Percentiles rank a stretch among this genome's conserved stretches.
Conservation (phyloP, 257 asterid genomes). For the Voacanga thouarsii region DNA sequence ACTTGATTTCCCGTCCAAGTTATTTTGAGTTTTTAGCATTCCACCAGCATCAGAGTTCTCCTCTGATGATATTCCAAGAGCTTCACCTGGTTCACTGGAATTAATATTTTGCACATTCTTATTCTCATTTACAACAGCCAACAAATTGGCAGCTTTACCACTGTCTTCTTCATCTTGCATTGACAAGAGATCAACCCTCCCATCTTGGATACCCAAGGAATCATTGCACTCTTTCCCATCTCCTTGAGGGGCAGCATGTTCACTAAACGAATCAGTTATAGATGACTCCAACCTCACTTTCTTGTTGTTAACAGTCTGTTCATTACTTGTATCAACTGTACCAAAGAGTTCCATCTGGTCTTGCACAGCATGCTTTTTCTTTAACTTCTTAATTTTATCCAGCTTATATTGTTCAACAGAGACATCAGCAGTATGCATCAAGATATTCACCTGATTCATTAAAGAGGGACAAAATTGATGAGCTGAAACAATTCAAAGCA, state of each 20-base stretch:
- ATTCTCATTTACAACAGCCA: background rate
- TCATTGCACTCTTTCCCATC: slow-evolving; percentile 11
- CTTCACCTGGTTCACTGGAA: slow-evolving; percentile 10
- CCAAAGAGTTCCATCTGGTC: slow-evolving; percentile 36
- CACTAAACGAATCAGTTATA: slow-evolving; percentile 15
- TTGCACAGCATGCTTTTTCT: slow-evolving; percentile 18
- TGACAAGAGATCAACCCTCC: slow-evolving; percentile 10
- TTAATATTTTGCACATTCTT: background rate
- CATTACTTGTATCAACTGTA: slow-evolving; percentile 6
- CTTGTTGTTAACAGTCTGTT: slow-evolving; percentile 10
- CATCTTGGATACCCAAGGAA: slow-evolving; percentile 13
- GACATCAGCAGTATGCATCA: slow-evolving; percentile 61
- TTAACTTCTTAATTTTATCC: slow-evolving; percentile 26
- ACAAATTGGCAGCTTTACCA: slow-evolving; percentile 13
- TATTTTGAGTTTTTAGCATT: slow-evolving; percentile 11
- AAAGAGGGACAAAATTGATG: background rate
- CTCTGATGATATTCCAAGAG: slow-evolving; percentile 3
- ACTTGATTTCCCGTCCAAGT: background rate
- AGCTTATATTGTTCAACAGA: background rate
- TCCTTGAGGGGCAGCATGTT: slow-evolving; percentile 13
- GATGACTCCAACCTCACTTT: slow-evolving; percentile 18
- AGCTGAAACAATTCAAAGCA: background rate
- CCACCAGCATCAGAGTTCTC: slow-evolving; percentile 8
- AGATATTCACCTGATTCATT: slow-evolving; percentile 47
- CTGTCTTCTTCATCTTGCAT: slow-evolving; percentile 10